Conservation (phyloP, 306 rosid genomes). For the Biancaea sappan region DNA sequence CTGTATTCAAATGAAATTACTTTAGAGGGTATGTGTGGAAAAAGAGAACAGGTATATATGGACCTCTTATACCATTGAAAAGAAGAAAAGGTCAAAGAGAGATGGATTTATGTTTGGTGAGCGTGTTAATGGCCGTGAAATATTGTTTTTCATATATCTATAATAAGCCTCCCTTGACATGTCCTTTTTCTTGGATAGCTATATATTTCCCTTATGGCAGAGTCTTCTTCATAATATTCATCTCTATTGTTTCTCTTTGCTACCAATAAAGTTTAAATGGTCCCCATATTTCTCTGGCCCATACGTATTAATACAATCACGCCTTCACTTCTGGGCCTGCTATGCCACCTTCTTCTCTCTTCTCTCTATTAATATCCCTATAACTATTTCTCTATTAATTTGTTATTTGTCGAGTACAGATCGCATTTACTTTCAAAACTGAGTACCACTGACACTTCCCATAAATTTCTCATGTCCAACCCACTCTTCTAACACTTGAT, state of each 20-base stretch:
- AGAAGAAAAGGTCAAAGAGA: background rate
- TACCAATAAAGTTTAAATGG: conserved; percentile 20
- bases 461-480: conserved; percentile 38
- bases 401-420: conserved; percentile 1
- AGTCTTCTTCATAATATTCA: background rate
- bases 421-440: conserved; percentile 30
- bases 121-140: conserved; percentile 31
- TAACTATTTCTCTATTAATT: conserved; percentile 30
- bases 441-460: conserved; percentile 32
- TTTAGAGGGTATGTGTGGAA: no score
- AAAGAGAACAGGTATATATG: background rate
- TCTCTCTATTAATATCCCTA: conserved; percentile 3
- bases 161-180: background rate
- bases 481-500: conserved; percentile 3
- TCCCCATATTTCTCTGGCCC: conserved; percentile 17
- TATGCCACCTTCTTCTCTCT: background rate
- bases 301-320: background rate
- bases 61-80: background rate
- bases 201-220: background rate
- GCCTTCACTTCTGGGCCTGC: conserved; percentile 20
- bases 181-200: background rate
- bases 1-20: no score
- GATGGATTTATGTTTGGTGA: conserved; percentile 43
- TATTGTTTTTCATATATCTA: background rate
- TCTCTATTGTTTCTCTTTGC: background rate